phyloP scores from a whole-genome alignment of 2,329 filamentous ascomycete species.

The Orbilia ellipsospora region DNA sequence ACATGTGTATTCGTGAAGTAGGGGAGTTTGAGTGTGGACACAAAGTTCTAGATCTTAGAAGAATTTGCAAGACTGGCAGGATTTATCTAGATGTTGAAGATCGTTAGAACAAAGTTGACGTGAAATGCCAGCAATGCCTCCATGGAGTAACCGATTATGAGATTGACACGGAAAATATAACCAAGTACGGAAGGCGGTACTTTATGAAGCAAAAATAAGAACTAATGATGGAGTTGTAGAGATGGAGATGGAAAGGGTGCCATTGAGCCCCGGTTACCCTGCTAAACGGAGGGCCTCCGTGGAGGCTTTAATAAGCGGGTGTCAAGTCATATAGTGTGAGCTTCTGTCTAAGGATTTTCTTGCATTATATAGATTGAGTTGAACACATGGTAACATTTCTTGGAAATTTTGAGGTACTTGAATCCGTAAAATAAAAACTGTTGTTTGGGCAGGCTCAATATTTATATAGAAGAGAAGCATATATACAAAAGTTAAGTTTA shows the following conservation, averaged over 20 bases:
- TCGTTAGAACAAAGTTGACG: conserved; percentile 1
- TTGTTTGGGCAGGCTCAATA: too few relatives aligned
- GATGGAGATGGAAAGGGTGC: conserved; percentile 22
- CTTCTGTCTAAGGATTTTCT: not conserved
- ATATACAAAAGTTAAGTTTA: conserved; percentile 15
- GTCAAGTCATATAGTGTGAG: not conserved
- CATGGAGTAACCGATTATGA: not conserved
- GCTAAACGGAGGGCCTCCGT: not conserved
- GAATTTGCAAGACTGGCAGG: not conserved
- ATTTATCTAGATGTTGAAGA: not conserved
- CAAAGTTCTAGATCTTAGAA: conserved; percentile 14
- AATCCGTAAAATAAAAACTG: too few relatives aligned
- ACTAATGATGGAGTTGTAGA: conserved; percentile 13
- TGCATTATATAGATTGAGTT: too few relatives aligned
- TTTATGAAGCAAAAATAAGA: not conserved
- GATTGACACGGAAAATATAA: conserved; percentile 1
- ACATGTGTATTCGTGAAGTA: conserved; percentile 21
- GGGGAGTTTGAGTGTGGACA: conserved; percentile 29
- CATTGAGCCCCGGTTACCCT: not conserved
- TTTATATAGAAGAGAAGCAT: not conserved
- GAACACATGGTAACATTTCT: too few relatives aligned
- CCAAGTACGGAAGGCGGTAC: not conserved
- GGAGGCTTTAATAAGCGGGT: too few relatives aligned
- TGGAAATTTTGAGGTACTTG: too few relatives aligned
- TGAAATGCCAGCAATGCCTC: conserved; percentile 1